Percentiles rank a stretch among this genome's conserved stretches.
These are phyloP conservation scores for Sarocladium kiliense DNA, from an alignment of 2,329 filamentous ascomycete genomes.

Conservation along the genomic window DNA sequence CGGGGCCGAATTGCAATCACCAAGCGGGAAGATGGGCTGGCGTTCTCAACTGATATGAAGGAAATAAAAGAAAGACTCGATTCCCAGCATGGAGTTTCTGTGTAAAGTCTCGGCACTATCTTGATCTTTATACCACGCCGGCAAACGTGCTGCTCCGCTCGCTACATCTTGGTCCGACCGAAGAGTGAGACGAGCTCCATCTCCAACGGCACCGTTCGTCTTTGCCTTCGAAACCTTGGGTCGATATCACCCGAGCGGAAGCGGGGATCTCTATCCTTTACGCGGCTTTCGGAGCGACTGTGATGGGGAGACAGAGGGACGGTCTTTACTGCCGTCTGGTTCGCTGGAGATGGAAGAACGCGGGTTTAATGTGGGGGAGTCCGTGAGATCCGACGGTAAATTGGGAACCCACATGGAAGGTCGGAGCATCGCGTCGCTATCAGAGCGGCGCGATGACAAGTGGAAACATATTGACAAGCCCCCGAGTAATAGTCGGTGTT, in stretches of 20 bases:
- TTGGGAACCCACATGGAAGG: background rate
- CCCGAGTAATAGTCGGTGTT: too few relatives aligned
- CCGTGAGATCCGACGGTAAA: background rate
- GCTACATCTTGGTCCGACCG: background rate
- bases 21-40: too few relatives aligned
- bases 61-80: background rate
- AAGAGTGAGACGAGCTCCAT: background rate
- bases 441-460: too few relatives aligned
- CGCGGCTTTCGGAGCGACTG: too few relatives aligned
- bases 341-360: background rate
- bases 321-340: background rate
- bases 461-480: too few relatives aligned
- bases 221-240: background rate
- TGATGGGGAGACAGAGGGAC: too few relatives aligned
- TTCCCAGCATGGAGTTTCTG: too few relatives aligned
- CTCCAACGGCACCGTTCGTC: background rate
- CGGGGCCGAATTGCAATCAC: too few relatives aligned
- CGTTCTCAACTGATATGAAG: background rate
- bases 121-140: background rate
- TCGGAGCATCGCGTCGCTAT: background rate
- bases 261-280: background rate
- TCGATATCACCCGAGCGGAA: slow-evolving; percentile 1
- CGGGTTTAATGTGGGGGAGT: background rate
- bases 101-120: too few relatives aligned
- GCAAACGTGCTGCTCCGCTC: background rate